Percentiles rank a stretch among this genome's conserved stretches.
phyloP scores from a whole-genome alignment of 768 basidiomycete genomes.

The Scleroderma citrinum region DNA sequence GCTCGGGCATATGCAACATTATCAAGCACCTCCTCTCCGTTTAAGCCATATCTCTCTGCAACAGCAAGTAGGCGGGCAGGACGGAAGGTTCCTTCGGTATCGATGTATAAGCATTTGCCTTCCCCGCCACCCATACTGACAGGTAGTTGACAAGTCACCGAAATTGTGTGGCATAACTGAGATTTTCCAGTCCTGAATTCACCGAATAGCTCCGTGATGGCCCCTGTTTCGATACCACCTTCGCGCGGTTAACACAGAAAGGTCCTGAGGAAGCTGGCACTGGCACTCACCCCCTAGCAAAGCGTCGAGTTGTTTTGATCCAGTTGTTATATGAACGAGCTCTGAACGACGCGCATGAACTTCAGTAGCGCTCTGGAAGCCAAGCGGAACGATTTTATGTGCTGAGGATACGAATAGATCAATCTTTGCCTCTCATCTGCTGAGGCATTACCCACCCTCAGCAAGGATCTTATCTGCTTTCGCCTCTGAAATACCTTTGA shows the following conservation, averaged over 20 bases:
- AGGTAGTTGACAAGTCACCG: constrained; percentile 96
- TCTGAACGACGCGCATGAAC: constrained; percentile 93
- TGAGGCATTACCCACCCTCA: constrained; percentile 58
- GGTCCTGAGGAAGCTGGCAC: background rate
- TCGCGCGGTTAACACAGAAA: constrained; percentile 12
- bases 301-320: constrained; percentile 93
- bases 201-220: constrained; percentile 96
- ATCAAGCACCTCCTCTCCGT: constrained; percentile 95
- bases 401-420: constrained; percentile 41
- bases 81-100: constrained; percentile 98
- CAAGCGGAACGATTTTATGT: constrained; percentile 92
- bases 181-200: constrained; percentile 99
- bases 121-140: constrained; percentile 98
- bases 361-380: constrained; percentile 97
- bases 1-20: constrained; percentile 98
- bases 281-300: constrained; percentile 72
- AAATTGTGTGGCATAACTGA: constrained; percentile 95
- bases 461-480: constrained; percentile 95
- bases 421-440: background rate
- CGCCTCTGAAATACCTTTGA: constrained; percentile 95
- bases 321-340: constrained; percentile 93
- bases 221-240: constrained; percentile 97
- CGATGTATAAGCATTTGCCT: constrained; percentile 98
- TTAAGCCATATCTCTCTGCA: constrained; percentile 93
- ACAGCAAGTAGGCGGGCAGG: constrained; percentile 91